Conservation (phyloP, 306 rosid species). For the Cajanus cajan region DNA sequence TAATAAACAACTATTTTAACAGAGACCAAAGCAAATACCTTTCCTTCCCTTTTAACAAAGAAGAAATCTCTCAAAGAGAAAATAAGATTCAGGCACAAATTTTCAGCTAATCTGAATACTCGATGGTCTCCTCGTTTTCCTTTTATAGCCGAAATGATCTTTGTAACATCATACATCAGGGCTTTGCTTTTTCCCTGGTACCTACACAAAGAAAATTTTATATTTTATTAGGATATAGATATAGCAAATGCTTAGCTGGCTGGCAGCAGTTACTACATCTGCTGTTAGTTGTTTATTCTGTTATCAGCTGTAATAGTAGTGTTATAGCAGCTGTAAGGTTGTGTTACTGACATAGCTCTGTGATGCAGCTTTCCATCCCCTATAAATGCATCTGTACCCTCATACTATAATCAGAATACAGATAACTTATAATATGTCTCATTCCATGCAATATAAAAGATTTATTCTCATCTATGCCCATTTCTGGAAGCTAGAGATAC, state of each 20-base stretch:
- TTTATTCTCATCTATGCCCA: constrained; percentile 2
- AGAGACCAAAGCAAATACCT: constrained; percentile 56
- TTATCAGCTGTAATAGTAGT: background rate
- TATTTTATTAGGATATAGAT: background rate
- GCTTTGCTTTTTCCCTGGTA: constrained; percentile 93
- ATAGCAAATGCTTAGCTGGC: background rate
- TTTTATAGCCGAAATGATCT: constrained; percentile 82
- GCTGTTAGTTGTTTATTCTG: background rate
- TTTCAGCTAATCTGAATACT: constrained; percentile 93
- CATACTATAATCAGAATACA: background rate
- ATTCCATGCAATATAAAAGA: background rate
- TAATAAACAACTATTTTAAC: no score
- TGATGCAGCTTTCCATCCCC: background rate
- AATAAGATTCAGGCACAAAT: constrained; percentile 92
- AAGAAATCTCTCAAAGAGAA: constrained; percentile 92
- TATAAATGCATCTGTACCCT: background rate
- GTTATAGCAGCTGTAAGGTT: background rate
- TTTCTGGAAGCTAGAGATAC: constrained; percentile 6
- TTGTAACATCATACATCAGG: constrained; percentile 96
- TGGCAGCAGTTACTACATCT: background rate
- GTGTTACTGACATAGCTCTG: background rate
- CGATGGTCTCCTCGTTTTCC: constrained; percentile 95
- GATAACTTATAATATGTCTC: background rate
- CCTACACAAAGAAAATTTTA: constrained; percentile 48
- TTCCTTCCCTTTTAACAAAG: constrained; percentile 92